These are phyloP conservation scores for Acanthamoeba healyi DNA, from an alignment of 208 protist genomes.

Conservation along the genomic window DNA sequence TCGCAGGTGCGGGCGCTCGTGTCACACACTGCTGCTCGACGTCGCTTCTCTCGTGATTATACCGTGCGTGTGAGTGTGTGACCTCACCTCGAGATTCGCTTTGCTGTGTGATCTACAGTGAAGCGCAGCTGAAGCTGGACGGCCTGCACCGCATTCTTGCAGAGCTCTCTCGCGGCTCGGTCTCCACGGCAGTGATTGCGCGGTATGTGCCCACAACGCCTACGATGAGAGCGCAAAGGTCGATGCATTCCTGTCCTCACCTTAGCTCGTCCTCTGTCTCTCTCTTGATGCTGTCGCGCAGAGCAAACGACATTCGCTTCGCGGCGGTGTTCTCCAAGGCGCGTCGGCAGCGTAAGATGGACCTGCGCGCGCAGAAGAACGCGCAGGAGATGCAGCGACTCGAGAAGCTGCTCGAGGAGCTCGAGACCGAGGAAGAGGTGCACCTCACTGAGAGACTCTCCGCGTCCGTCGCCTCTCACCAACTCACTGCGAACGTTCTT, in stretches of 20 bases:
- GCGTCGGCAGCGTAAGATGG: constrained; percentile 31
- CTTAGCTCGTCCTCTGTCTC: too few species aligned
- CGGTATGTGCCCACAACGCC: neutral
- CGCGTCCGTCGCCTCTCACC: neutral
- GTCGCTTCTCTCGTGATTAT: too few species aligned
- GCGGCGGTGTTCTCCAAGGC: constrained; percentile 22
- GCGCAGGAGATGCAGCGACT: constrained; percentile 17
- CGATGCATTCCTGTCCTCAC: too few species aligned
- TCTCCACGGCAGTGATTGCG: constrained; percentile 19
- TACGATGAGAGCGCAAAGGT: neutral
- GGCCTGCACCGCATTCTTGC: constrained; percentile 48
- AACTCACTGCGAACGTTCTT: too few species aligned
- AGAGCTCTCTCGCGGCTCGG: neutral
- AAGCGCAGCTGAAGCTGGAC: neutral
- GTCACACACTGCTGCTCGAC: neutral
- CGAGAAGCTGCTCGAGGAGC: constrained; percentile 5
- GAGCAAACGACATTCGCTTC: constrained; percentile 25
- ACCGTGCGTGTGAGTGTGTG: too few species aligned
- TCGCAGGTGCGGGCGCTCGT: neutral
- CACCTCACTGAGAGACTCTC: too few species aligned
- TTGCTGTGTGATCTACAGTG: neutral
- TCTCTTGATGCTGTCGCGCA: neutral
- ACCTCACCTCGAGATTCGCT: neutral
- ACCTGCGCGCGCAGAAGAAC: constrained; percentile 16
- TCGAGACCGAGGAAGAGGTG: neutral